Percentiles rank a stretch among this genome's conserved stretches.
Conservation (phyloP, 257 asterid species). For the Solanum gracilifrons region DNA sequence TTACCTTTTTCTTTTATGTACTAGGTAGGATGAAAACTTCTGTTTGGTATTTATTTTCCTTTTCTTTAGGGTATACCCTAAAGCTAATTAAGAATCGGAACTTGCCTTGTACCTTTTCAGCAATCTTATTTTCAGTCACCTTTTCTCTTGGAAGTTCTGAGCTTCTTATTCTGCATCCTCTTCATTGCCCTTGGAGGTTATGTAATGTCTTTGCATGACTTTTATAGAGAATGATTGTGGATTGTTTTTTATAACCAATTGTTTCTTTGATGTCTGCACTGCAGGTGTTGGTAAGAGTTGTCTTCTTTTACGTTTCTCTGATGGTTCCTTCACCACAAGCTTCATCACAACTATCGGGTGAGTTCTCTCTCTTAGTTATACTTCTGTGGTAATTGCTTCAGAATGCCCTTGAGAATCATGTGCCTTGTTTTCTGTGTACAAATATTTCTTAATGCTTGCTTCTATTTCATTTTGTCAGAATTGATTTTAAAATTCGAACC, state of each 20-base stretch:
- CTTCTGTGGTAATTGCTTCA: not conserved
- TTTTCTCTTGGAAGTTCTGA: not conserved
- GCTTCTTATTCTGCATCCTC: not conserved
- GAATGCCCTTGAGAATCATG: not conserved
- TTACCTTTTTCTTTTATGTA: not conserved
- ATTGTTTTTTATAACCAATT: not conserved
- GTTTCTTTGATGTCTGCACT: not conserved
- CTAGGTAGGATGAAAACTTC: not conserved
- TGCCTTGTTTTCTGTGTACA: not conserved
- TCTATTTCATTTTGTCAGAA: not conserved
- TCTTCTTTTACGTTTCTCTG: slow-evolving; percentile 31
- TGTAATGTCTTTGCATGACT: not conserved
- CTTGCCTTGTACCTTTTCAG: not conserved
- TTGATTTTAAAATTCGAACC: slow-evolving; percentile 27
- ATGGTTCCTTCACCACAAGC: slow-evolving; percentile 34
- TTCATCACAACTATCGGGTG: slow-evolving; percentile 32
- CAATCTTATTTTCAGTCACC: not conserved
- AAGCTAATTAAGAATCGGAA: not conserved
- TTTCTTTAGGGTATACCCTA: not conserved
- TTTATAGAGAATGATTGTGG: not conserved
- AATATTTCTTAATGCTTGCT: not conserved
- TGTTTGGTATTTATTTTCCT: not conserved
- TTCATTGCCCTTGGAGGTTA: not conserved
- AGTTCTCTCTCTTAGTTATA: not conserved
- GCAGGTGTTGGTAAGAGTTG: slow-evolving; percentile 41